Evolutionary conservation across 2,329 filamentous ascomycete species (phyloP), one percentile per base, ranked within the genome.

Genomic region (Drechslerella coelobrocha): DNA sequence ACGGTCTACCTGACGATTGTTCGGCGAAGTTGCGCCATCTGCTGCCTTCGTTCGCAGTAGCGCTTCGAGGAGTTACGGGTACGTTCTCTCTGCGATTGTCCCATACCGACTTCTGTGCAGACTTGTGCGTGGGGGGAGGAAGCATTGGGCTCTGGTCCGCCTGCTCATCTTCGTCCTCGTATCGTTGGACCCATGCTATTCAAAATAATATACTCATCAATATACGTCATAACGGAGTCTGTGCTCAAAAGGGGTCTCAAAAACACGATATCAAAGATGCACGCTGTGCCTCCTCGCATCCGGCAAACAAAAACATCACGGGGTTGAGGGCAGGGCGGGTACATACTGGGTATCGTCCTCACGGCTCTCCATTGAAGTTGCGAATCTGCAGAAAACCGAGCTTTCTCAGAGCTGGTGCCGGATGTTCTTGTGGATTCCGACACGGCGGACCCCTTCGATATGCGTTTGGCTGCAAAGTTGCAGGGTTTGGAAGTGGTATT

Each of bases 1-100:
- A 63, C 23, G 74, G 75, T 17, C 74, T 72, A 31, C 73, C 73
- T 6, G 68, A 63, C 17, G 76, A 76, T 21, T 71, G 68, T 23
- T 75, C 74, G 31, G 74, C 75, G 65, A 77, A 77, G 14, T 57
- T 72, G 37, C 68, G 63, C 76, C 76, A 77, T 51, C 76, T 65
- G 24, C 74, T 76, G 6, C 73, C 74, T 41, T 74, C 68, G 41
- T 73, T 65, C 4, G 59, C 73, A 10, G 68, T 63, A 19, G 74
- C 71, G 21, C 41, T 45, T 26, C 68, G 60, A 55, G 75, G 73
- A 14, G 75, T 76, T 9, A 77, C 73, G 24, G 76, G 73, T 8
- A 73, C 68, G 29, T 73, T 73, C 54, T 77, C 76, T 23, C 76
- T 68, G 26, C 73, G 68, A 31, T 72, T 72, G 61, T 77, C 76